These are phyloP conservation scores for Phoenix dactylifera DNA, from an alignment of 176 grass and related monocot species.

Conservation along the genomic window DNA sequence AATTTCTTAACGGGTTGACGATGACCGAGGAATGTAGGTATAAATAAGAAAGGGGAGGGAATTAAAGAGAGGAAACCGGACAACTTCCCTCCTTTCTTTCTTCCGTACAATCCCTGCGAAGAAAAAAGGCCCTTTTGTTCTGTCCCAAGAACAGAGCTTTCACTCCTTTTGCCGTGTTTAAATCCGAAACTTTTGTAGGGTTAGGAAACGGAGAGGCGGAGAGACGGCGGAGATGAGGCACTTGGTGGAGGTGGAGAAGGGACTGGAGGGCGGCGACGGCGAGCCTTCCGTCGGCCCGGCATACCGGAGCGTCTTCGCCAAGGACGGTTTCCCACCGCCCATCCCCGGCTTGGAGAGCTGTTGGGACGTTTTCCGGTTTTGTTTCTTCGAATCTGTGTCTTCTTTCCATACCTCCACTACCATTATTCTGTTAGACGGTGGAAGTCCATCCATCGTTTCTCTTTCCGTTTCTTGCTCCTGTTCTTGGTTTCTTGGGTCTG, in stretches of 20 bases:
- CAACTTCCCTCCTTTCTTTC: too few species aligned
- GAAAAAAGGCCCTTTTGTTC: too few species aligned
- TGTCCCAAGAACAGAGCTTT: too few species aligned
- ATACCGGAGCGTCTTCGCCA: conserved; percentile 56
- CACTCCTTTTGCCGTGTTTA: too few species aligned
- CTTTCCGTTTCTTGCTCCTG: not conserved
- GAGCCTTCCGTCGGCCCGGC: conserved; percentile 38
- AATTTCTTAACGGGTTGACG: too few species aligned
- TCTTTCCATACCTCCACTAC: not conserved
- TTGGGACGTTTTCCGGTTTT: conserved; percentile 92
- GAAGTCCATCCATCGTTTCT: not conserved
- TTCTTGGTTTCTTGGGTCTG: too few species aligned
- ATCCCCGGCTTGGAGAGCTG: conserved; percentile 34
- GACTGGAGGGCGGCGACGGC: conserved; percentile 3
- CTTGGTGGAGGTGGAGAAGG: conserved; percentile 56
- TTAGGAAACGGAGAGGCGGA: too few species aligned
- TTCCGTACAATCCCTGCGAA: too few species aligned
- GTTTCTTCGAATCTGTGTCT: not conserved
- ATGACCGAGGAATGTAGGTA: too few species aligned
- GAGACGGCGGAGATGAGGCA: conserved; percentile 36
- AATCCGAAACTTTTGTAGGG: too few species aligned
- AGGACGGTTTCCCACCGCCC: conserved; percentile 47
- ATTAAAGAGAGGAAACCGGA: too few species aligned
- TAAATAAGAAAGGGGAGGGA: too few species aligned
- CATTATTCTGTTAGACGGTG: not conserved